These are phyloP conservation scores for Lichina pygmaea DNA, from an alignment of 495 filamentous ascomycete species.

Conservation along the genomic window DNA sequence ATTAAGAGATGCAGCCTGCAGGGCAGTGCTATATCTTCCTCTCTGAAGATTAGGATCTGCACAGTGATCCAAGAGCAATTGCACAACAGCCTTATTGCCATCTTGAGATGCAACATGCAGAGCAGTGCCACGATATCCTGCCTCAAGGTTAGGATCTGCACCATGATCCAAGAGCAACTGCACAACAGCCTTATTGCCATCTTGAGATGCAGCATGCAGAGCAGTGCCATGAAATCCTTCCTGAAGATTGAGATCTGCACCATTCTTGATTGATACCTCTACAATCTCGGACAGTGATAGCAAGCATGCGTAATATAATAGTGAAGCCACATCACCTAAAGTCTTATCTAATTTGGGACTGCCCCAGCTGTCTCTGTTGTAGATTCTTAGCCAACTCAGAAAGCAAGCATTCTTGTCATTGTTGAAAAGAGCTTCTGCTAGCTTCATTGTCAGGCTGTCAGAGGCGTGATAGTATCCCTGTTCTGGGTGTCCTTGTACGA, in stretches of 20 bases:
- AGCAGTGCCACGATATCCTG: slow-evolving; percentile 5
- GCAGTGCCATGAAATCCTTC: slow-evolving; percentile 5
- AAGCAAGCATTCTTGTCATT: background rate
- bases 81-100: background rate
- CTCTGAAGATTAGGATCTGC: slow-evolving; percentile 7
- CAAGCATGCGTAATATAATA: background rate
- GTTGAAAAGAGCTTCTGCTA: background rate
- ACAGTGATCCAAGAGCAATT: slow-evolving; percentile 5
- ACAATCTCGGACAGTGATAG: background rate
- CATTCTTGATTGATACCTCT: background rate
- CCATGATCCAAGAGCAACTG: slow-evolving; percentile 5
- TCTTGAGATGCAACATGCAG: slow-evolving; percentile 1
- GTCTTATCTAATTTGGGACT: background rate
- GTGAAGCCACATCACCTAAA: background rate
- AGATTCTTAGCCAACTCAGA: background rate
- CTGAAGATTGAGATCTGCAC: slow-evolving; percentile 2
- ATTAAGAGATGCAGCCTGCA: slow-evolving; percentile 5
- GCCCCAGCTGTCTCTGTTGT: background rate
- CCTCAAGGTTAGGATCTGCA: slow-evolving; percentile 3
- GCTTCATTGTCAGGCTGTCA: background rate
- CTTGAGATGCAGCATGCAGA: slow-evolving; percentile 1
- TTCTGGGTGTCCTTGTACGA: background rate
- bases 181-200: background rate
- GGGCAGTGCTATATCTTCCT: slow-evolving; percentile 5
- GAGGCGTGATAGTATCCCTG: background rate